Evolutionary conservation across 2,329 filamentous ascomycete genomes (phyloP).

Genomic region (Apiospora kogelbergensis): DNA sequence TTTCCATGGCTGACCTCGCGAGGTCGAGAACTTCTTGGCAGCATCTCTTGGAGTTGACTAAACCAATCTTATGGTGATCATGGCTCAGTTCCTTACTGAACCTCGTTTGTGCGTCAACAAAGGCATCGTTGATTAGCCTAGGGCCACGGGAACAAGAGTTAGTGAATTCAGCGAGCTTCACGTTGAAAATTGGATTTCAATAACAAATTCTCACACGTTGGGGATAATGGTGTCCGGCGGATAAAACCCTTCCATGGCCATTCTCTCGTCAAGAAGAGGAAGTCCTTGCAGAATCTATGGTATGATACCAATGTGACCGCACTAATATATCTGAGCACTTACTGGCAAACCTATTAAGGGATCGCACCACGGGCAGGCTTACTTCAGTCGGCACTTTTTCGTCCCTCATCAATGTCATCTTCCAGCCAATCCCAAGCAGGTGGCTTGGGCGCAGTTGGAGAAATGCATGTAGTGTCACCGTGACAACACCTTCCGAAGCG

Average conservation of each 20-base stretch:
- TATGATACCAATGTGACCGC: too few relatives aligned
- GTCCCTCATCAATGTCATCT: too few relatives aligned
- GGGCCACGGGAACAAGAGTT: not conserved
- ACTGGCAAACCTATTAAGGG: too few relatives aligned
- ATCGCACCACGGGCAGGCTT: too few relatives aligned
- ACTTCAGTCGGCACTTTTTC: too few relatives aligned
- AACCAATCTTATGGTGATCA: not conserved
- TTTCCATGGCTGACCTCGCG: not conserved
- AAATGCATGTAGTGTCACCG: not conserved
- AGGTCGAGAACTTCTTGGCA: not conserved
- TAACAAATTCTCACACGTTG: not conserved
- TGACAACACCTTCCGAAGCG: not conserved
- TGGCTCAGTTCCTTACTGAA: not conserved
- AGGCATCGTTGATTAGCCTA: not conserved
- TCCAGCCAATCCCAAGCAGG: not conserved
- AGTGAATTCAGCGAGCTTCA: not conserved
- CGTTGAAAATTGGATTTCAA: too few relatives aligned
- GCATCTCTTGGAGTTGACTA: not conserved
- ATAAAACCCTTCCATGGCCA: not conserved
- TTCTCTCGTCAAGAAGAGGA: too few relatives aligned
- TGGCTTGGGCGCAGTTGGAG: not conserved
- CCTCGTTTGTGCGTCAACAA: not conserved
- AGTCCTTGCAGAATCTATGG: too few relatives aligned
- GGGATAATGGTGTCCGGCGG: not conserved
- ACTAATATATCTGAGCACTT: too few relatives aligned